Percentiles rank a stretch among this genome's conserved stretches.
Conservation (phyloP, 2,329 filamentous ascomycete species). For the Elsinoe perseae region DNA sequence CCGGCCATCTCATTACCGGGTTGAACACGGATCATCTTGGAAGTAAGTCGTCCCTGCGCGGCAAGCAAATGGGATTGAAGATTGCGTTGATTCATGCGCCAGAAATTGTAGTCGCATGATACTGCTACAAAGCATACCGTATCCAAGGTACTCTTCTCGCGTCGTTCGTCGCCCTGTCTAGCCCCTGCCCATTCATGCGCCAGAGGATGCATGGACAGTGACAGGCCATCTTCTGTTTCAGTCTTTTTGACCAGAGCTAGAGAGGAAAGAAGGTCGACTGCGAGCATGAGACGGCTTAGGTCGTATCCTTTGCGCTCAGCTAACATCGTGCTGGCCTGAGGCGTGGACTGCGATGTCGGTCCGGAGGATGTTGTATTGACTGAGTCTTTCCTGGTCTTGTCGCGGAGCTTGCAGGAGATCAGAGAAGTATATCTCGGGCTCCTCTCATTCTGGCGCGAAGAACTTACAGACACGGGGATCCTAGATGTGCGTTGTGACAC, state of each 20-base stretch:
- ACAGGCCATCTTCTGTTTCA: not conserved
- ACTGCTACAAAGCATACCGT: not conserved
- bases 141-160: not conserved
- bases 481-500: no score
- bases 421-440: no score
- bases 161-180: not conserved
- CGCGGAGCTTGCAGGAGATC: no score
- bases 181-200: conserved; percentile 9
- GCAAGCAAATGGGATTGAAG: not conserved
- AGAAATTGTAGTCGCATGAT: not conserved
- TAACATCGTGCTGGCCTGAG: no score
- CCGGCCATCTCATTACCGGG: no score
- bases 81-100: not conserved
- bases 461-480: no score
- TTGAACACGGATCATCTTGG: no score
- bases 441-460: no score
- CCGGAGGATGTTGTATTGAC: no score
- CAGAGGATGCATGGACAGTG: conserved; percentile 12
- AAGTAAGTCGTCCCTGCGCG: no score
- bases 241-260: not conserved
- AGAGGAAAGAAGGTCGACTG: not conserved
- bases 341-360: no score
- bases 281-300: conserved; percentile 13
- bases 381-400: no score
- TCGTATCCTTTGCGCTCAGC: not conserved